Percentiles rank a stretch among this genome's conserved stretches.
phyloP scores from a whole-genome alignment of 192 early-diverging fungal species.

The Entrophospora sp. region DNA sequence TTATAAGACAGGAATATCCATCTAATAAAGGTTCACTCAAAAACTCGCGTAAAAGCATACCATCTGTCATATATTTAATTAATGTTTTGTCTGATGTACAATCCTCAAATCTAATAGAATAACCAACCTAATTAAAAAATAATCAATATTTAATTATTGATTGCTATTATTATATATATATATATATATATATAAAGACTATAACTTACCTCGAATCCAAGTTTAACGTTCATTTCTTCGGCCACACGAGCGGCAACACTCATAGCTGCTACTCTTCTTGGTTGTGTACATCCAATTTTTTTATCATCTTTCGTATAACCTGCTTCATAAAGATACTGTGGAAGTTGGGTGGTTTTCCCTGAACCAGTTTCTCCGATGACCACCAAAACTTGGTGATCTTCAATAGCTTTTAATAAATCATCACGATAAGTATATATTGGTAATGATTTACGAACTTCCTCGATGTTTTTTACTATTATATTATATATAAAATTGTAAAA shows the following conservation, averaged over 20 bases:
- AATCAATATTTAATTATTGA: background rate
- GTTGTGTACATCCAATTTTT: slow-evolving; percentile 95
- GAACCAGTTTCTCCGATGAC: slow-evolving; percentile 97
- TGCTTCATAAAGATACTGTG: slow-evolving; percentile 93
- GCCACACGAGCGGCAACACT: slow-evolving; percentile 94
- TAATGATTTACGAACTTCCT: slow-evolving; percentile 74
- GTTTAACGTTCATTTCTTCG: slow-evolving; percentile 90
- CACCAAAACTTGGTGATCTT: slow-evolving; percentile 80
- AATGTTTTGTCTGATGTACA: slow-evolving; percentile 91
- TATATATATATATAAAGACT: background rate
- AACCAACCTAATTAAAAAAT: slow-evolving; percentile 47
- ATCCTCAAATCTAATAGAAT: slow-evolving; percentile 97
- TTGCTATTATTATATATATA: no score
- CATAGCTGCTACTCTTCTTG: slow-evolving; percentile 97
- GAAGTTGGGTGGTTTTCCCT: slow-evolving; percentile 97
- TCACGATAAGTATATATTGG: slow-evolving; percentile 87
- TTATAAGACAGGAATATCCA: slow-evolving; percentile 87
- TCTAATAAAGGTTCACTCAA: slow-evolving; percentile 91
- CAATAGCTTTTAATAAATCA: slow-evolving; percentile 74
- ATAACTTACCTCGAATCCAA: slow-evolving; percentile 70
- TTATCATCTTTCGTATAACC: slow-evolving; percentile 84
- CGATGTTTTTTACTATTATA: slow-evolving; percentile 38
- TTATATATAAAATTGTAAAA: slow-evolving; percentile 1
- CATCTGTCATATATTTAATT: slow-evolving; percentile 99
- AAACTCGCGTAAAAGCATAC: slow-evolving; percentile 95